Evolutionary conservation across 2,329 filamentous ascomycete genomes (phyloP).

Genomic region (Tolypocladium endophyticum): DNA sequence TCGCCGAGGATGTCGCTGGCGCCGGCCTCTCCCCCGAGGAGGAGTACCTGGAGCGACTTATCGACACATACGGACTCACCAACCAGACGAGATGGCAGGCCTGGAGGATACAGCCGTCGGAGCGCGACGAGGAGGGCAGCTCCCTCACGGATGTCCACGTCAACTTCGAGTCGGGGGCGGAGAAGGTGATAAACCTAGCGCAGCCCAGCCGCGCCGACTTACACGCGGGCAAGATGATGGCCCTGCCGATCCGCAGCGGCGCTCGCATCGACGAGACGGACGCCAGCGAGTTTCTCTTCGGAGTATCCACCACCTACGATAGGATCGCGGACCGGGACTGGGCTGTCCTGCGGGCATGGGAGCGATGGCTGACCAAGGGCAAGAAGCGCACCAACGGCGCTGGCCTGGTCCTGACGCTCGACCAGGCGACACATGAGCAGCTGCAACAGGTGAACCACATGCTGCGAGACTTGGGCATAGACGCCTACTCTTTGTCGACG

Average conservation of each 20-base stretch:
- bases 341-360: slow-evolving; percentile 30
- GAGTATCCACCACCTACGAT: slow-evolving; percentile 30
- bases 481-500: slow-evolving; percentile 23
- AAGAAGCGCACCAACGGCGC: slow-evolving; percentile 30
- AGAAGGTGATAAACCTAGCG: slow-evolving; percentile 15
- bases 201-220: slow-evolving; percentile 13
- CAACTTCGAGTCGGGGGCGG: slow-evolving; percentile 19
- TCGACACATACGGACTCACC: slow-evolving; percentile 15
- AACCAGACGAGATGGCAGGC: slow-evolving; percentile 22
- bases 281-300: slow-evolving; percentile 30
- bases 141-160: slow-evolving; percentile 18
- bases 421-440: slow-evolving; percentile 24
- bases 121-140: slow-evolving; percentile 14
- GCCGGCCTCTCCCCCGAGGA: slow-evolving; percentile 17
- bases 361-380: slow-evolving; percentile 34
- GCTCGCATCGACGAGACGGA: slow-evolving; percentile 21
- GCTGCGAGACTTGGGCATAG: slow-evolving; percentile 26
- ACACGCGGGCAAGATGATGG: slow-evolving; percentile 18
- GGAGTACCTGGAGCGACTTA: slow-evolving; percentile 19
- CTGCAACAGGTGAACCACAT: slow-evolving; percentile 16
- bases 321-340: slow-evolving; percentile 27
- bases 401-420: slow-evolving; percentile 28
- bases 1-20: slow-evolving; percentile 3
- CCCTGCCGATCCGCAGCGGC: slow-evolving; percentile 21
- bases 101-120: slow-evolving; percentile 19